Base-by-base conservation (phyloP, 2,329 filamentous ascomycete species). In the Cordyceps pruinosa region DNA sequence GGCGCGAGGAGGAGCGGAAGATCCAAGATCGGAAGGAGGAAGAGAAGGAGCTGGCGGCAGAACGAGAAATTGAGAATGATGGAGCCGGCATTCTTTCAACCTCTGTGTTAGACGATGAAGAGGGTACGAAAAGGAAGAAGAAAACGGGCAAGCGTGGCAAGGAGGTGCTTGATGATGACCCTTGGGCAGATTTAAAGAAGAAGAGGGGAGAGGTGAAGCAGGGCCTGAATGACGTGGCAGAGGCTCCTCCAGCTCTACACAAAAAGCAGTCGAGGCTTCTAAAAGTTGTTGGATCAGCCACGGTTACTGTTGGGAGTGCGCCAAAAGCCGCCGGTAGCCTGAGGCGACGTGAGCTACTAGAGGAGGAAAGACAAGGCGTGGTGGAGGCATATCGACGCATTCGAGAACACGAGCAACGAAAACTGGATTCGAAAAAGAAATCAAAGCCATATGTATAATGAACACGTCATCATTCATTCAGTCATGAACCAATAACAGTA, bases 231-330 rank as follows among this genome's bases (percentile, higher is more conserved):
- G 81, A 83, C 60, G 76, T 92, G 28, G 90, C 83, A 3, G 78
- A 85, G 65, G 91, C 89, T 37, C 92, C 92, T 30, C 91, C 92
- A 0, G 81, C 82, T 61, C 79, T 95, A 56, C 80, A 83, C 62
- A 84, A 80, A 60, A 67, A 67, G 51, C 61, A 64, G 46, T 62
- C 68, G 7, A 67, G 67, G 30, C 69, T 69, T 52, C 65, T 75
- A 21, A 68, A 67, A 47, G 62, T 73, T 15, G 64, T 61, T n/a
- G 60, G 59, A 17, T 69, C 66, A 12, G 70, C 70, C 12, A 60
- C 63, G 0, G 72, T 71, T 15, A 65, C 72, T 30, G 72, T 74
- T 12, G 68, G 60, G 5, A 70, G 68, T 39, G 63, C 73, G 15
- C 72, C 72, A 41, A 74, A 73, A 58, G 61, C 72, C 17, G 70